Evolutionary conservation across 768 basidiomycete genomes (phyloP), one percentile per base, ranked within the genome.

Genomic region (Strobilomyces dryophilus): DNA sequence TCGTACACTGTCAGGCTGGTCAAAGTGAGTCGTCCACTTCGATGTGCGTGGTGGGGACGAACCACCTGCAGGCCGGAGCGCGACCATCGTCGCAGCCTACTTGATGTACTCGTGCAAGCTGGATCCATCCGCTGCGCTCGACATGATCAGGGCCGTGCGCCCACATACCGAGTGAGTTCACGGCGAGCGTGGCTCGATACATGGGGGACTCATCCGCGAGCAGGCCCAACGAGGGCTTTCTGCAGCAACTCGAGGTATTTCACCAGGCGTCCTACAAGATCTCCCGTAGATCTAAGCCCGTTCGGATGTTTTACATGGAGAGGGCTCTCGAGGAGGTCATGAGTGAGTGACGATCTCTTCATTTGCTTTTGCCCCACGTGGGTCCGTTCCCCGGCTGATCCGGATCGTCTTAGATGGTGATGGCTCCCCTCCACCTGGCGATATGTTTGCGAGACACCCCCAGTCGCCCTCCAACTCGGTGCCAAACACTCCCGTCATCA

Each of bases 1-100:
- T 95, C 18, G 89, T 97, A 0, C 94, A 97, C 69, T 95, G 94
- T 65, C 86, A 90, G 53, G 92, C 90, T 21, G 94, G 94, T 24
- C 77, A 92, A 70, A 92, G 90, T 91, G 70, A 66, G 88, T 79
- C 45, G 6, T 49, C 42, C 12, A 20, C 12, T 26, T 47, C 17
- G 41, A 4, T 49, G 4, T 20, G 17, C 47, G 44, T 24, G 21
- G 44, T 15, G 37, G 57, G 43, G 47, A 49, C 14, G 35, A 58
- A 42, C 43, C 56, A 21, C 29, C 58, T 18, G 41, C 56, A 92
- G 89, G 89, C 62, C 82, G 94, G 21, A 93, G 91, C 58, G 84
- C 86, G 8, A 87, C 90, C 2, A 84, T 95, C 44, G 86, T 89
- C 8, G 85, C 91, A 2, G 94, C 93, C 5, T 97, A 92, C 63